Conservation (phyloP, 2,329 filamentous ascomycete species). For the Xylariales sp. region DNA sequence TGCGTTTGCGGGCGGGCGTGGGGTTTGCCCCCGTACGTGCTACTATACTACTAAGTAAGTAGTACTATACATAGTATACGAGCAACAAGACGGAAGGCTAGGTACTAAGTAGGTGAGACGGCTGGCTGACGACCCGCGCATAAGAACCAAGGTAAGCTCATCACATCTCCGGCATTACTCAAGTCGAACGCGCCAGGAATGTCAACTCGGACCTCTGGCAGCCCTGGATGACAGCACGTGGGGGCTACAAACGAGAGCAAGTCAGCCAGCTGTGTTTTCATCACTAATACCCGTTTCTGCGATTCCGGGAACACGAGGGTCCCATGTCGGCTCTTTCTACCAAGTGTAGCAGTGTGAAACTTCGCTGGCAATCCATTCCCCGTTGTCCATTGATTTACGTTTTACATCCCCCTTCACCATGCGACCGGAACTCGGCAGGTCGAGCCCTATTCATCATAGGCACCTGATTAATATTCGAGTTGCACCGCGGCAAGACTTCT, state of each 20-base stretch:
- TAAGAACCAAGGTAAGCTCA: conserved; percentile 11
- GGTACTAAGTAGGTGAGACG: neutral
- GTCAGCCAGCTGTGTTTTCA: conserved; percentile 4
- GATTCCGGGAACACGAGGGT: neutral
- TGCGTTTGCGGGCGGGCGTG: conserved; percentile 18
- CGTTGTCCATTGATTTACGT: neutral
- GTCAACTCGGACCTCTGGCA: conserved; percentile 19
- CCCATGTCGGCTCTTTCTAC: conserved; percentile 9
- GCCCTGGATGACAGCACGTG: conserved; percentile 26
- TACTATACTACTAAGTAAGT: no score
- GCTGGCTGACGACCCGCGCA: conserved; percentile 23
- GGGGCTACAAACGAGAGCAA: conserved; percentile 6
- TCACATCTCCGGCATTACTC: conserved; percentile 11
- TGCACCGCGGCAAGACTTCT: conserved; percentile 6
- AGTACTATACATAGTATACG: neutral
- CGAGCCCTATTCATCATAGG: neutral
- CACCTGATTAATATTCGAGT: neutral
- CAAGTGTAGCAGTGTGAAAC: conserved; percentile 17
- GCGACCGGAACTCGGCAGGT: neutral
- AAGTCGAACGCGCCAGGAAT: neutral
- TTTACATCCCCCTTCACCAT: neutral
- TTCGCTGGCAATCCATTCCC: neutral
- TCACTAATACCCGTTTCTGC: neutral
- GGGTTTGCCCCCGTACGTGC: conserved; percentile 5
- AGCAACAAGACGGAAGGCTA: neutral